Conservation (phyloP, 352 stramenopile species). For the Pelagophyceae sp. region DNA sequence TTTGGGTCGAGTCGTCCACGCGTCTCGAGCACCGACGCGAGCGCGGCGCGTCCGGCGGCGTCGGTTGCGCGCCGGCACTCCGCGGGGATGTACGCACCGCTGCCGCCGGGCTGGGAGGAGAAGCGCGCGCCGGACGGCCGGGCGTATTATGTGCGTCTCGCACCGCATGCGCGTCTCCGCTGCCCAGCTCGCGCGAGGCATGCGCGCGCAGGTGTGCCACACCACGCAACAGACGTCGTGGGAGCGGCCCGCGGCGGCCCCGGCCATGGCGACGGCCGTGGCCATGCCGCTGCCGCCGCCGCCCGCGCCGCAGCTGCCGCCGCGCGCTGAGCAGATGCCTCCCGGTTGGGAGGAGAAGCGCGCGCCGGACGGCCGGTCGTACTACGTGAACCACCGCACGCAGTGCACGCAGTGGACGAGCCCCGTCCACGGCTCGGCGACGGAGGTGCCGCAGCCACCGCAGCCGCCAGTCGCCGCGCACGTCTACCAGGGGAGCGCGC, state of each 20-base stretch:
- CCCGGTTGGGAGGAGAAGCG: conserved; percentile 23
- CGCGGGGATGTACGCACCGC: no score
- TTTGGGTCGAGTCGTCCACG: no score
- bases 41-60: no score
- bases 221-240: conserved; percentile 20
- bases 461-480: background rate
- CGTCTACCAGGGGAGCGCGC: background rate
- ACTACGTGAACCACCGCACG: conserved; percentile 20
- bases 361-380: background rate
- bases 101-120: conserved; percentile 26
- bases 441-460: background rate
- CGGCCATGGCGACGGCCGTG: no score
- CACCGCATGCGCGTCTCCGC: no score
- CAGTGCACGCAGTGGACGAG: conserved; percentile 18
- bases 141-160: conserved; percentile 13
- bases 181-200: no score
- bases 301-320: background rate
- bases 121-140: conserved; percentile 2
- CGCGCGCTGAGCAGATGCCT: conserved; percentile 15
- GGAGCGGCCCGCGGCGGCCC: background rate
- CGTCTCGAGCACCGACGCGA: no score
- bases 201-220: no score
- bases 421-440: background rate
- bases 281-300: no score
- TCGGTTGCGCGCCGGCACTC: no score